A percentile compares a stretch with the other conserved stretches of the same genome.
These are phyloP conservation scores for Protea cynaroides DNA, from an alignment of 164 flowering plant genomes.

Conservation along the genomic window DNA sequence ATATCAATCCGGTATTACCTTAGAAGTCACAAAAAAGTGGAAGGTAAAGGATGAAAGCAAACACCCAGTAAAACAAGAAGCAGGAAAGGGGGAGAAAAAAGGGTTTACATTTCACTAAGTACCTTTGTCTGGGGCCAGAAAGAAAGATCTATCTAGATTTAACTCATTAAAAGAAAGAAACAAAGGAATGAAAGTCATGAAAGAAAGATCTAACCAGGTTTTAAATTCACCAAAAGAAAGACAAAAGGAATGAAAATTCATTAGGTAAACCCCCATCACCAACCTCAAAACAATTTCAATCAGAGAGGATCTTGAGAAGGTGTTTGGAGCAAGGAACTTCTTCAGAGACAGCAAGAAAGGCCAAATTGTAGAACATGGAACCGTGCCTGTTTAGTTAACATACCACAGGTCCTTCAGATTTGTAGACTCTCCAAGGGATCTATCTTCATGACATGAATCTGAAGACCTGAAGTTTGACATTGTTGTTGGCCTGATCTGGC, in stretches of 20 bases:
- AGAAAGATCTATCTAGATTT: background rate
- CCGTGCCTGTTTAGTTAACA: background rate
- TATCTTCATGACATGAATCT: background rate
- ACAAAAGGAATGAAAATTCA: background rate
- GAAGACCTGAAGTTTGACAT: background rate
- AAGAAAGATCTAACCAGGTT: background rate
- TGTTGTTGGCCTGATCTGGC: constrained; percentile 12
- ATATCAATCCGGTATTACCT: too few relatives aligned
- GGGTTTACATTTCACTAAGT: too few relatives aligned
- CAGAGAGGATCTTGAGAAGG: too few relatives aligned
- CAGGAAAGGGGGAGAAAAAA: too few relatives aligned
- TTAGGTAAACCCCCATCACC: too few relatives aligned
- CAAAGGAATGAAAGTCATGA: background rate
- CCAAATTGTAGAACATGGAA: background rate
- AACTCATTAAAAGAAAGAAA: background rate
- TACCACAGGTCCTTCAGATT: background rate
- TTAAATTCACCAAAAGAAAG: background rate
- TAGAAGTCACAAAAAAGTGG: too few relatives aligned
- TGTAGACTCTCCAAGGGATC: background rate
- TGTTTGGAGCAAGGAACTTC: background rate
- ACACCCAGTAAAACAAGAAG: too few relatives aligned
- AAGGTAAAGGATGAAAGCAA: too few relatives aligned
- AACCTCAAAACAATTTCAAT: too few relatives aligned
- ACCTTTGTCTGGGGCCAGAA: background rate
- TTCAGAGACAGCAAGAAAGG: background rate